A percentile compares a stretch with the other conserved stretches of the same genome.
Evolutionary conservation across 768 basidiomycete species (phyloP).

Genomic region (Phlegmacium glaucopus): DNA sequence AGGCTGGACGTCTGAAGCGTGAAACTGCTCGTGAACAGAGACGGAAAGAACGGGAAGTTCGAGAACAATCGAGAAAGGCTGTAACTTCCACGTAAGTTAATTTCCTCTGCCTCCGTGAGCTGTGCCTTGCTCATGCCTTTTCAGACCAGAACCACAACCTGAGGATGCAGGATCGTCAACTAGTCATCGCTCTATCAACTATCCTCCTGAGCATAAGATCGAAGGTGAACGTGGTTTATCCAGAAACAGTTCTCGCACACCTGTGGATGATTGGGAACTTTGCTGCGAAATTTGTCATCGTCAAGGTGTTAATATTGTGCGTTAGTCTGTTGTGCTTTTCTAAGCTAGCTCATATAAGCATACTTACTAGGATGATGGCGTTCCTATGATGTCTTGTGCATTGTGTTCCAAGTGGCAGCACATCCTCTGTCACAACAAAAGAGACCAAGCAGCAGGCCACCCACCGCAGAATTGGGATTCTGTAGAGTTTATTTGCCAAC

Average conservation of each 20-base stretch:
- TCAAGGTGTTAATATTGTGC: slow-evolving; percentile 69
- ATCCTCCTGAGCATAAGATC: too few species aligned
- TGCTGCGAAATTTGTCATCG: slow-evolving; percentile 85
- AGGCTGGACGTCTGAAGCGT: slow-evolving; percentile 46
- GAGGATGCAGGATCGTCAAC: not conserved
- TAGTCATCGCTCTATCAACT: too few species aligned
- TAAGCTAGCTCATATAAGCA: slow-evolving; percentile 5
- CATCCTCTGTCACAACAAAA: slow-evolving; percentile 76
- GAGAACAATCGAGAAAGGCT: slow-evolving; percentile 29
- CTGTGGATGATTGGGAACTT: slow-evolving; percentile 76
- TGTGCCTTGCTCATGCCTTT: not conserved
- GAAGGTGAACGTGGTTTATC: slow-evolving; percentile 3
- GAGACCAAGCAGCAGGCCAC: slow-evolving; percentile 60
- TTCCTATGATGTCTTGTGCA: slow-evolving; percentile 79
- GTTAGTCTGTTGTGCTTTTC: not conserved
- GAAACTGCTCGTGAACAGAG: slow-evolving; percentile 61
- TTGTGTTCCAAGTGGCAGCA: slow-evolving; percentile 88
- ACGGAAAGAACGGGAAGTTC: slow-evolving; percentile 45
- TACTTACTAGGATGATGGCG: slow-evolving; percentile 65
- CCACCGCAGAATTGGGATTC: slow-evolving; percentile 77
- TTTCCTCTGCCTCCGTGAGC: not conserved
- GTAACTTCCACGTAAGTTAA: slow-evolving; percentile 15
- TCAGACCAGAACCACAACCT: slow-evolving; percentile 2
- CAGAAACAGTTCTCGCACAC: slow-evolving; percentile 48
- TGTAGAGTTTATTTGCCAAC: slow-evolving; percentile 78